Conservation (phyloP, 495 filamentous ascomycete genomes). For the Penicillium malachiteum region DNA sequence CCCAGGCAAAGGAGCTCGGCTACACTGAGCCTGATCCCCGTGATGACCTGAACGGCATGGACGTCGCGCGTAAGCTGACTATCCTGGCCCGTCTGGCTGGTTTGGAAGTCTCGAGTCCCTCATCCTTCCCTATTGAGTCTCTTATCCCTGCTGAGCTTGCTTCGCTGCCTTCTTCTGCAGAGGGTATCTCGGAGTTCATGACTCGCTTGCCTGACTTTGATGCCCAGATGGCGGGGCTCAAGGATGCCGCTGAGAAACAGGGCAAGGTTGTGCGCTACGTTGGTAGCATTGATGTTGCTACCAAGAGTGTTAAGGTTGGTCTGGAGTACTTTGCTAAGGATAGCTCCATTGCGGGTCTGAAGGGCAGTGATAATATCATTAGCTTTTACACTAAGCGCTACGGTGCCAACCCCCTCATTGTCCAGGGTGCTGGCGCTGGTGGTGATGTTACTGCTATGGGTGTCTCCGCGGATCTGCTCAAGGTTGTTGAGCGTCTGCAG, state of each 20-base stretch:
- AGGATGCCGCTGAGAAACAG: slow-evolving; percentile 71
- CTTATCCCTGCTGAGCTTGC: slow-evolving; percentile 84
- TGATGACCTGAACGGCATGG: slow-evolving; percentile 93
- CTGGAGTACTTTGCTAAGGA: slow-evolving; percentile 81
- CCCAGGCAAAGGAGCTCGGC: slow-evolving; percentile 87
- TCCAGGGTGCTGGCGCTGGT: slow-evolving; percentile 93
- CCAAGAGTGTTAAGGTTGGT: slow-evolving; percentile 79
- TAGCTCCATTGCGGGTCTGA: slow-evolving; percentile 85
- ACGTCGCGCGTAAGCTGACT: slow-evolving; percentile 94
- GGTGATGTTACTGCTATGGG: slow-evolving; percentile 97
- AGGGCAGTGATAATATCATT: slow-evolving; percentile 97
- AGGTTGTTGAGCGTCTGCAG: slow-evolving; percentile 47
- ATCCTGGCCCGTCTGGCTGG: slow-evolving; percentile 85
- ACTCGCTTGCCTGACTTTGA: slow-evolving; percentile 74
- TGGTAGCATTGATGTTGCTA: slow-evolving; percentile 81
- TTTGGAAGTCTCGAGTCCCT: slow-evolving; percentile 71
- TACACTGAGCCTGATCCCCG: slow-evolving; percentile 97
- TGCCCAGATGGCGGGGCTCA: slow-evolving; percentile 75
- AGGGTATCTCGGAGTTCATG: slow-evolving; percentile 72
- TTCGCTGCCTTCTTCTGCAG: slow-evolving; percentile 59
- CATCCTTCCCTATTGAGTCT: slow-evolving; percentile 86
- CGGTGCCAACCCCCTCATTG: slow-evolving; percentile 80
- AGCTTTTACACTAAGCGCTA: slow-evolving; percentile 97
- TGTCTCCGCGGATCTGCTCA: slow-evolving; percentile 83
- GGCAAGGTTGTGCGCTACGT: slow-evolving; percentile 94